Evolutionary conservation across 345 rosid genomes (phyloP), one percentile per base, ranked within the genome.

Genomic region (Barbarea vulgaris): DNA sequence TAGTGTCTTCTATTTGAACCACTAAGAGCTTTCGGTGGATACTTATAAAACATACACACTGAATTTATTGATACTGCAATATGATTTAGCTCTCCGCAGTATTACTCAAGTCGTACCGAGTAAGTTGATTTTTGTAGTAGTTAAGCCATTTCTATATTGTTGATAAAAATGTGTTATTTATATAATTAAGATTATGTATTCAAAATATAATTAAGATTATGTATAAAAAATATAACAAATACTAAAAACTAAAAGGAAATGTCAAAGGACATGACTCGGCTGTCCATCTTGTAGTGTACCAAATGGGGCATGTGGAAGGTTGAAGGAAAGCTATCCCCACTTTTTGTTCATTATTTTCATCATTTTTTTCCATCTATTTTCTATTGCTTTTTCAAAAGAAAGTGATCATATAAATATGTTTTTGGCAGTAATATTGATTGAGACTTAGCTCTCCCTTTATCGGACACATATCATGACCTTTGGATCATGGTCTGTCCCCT

Each of bases 381-480:
- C 6, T 64, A 62, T 55, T 57, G 27, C 52, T 53, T 56, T 64
- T 55, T 56, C 33, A 51, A 17, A 67, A 39, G 42, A 58, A 51
- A 39, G 41, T 72, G 72, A 71, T 34, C 52, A 50, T 53, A 73
- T 27, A 42, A 27, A 60, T 73, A 54, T 73, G 41, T 75, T 64
- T 55, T 83, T 79, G 70, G 77, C 67, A 82, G 78, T 50, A 18
- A 62, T 74, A 30, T 57, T 79, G 86, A 85, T 83, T 69, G 84
- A 74, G 87, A 86, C 82, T 69, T 80, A 81, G 83, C 67, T 77
- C 77, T 70, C 75, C 61, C 88, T 86, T 88, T 88, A 66, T 24
- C 52, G 70, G 88, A 84, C 89, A 89, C 67, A 48, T 82, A 89
- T 89, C 85, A 87, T 89, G 83, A 77, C 78, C 72, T 75, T 64